Base-by-base conservation (phyloP, 2,329 filamentous ascomycete genomes). In the Nemania serpens region DNA sequence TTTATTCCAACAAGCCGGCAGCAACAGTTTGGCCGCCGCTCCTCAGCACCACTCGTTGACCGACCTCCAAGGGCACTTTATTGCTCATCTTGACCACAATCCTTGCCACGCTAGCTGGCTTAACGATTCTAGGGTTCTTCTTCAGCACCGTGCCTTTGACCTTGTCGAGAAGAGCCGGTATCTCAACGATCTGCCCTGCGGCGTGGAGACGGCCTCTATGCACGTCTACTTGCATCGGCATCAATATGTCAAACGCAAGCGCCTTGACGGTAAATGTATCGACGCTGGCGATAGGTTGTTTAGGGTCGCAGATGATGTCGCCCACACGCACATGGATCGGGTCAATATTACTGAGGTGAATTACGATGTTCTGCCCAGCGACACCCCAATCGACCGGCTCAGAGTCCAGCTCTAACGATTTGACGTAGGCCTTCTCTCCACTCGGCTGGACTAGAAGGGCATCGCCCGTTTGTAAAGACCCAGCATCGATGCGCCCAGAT, bases 311-410 rank as follows among this genome's bases (percentile, higher is more conserved):
- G n/a, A 97, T 77, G 17, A 98, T 90, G 71, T 98, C 93, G 18
- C 95, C 95, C 7, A 90, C 83, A 47, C 87, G 86, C 10, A 99
- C 83, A 69, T 97, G 90, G 15, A 91, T 84, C 0, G 91, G 85
- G 69, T 98, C 94, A 71, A 97, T 92, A 66, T 94, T 90, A 9
- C 87, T 83, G 50, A 99, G 82, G 67, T 96, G 90, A n/a, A 99
- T 79, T 0, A 88, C 89, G 15, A 91, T 86, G 61, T 95, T 96
- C 71, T 98, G 92, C 1, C 94, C 94, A 0, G 94, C 93, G 13
- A 97, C 93, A 0, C 91, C 92, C 92, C 93, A 99, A 61, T 97
- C 93, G 12, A 83, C 85, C 1, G 84, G 78, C 52, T 90, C 85
- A 20, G 86, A 83, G 72, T 94, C 89, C 10, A 93, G 83, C 73